These are phyloP conservation scores for Didymosphaeria variabile DNA, from an alignment of 2,329 filamentous ascomycete genomes.

Conservation along the genomic window DNA sequence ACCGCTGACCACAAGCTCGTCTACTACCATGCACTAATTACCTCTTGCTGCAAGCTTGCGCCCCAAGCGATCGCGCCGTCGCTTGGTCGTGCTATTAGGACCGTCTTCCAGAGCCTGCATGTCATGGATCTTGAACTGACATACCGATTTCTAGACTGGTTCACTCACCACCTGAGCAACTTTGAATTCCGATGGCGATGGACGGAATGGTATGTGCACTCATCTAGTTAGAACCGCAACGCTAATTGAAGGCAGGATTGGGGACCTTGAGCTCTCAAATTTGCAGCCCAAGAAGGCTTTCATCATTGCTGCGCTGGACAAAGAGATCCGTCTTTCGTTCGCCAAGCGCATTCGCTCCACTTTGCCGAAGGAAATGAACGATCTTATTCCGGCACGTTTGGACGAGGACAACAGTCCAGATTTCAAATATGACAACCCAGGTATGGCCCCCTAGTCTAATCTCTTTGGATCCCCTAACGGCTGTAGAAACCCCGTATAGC, in stretches of 20 bases:
- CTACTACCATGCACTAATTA: conserved; percentile 95
- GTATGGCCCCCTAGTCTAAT: conserved; percentile 58
- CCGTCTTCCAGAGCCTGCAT: conserved; percentile 83
- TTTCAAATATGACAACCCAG: conserved; percentile 84
- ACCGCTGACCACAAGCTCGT: conserved; percentile 90
- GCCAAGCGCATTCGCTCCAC: conserved; percentile 96
- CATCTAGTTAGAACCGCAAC: neutral
- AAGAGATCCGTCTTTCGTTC: conserved; percentile 96
- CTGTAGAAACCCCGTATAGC: conserved; percentile 78
- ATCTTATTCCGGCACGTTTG: conserved; percentile 83
- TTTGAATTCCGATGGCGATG: conserved; percentile 99
- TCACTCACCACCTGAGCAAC: conserved; percentile 96
- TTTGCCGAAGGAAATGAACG: conserved; percentile 82
- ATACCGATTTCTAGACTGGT: conserved; percentile 95
- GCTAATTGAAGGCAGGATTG: conserved; percentile 62
- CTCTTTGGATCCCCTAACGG: neutral
- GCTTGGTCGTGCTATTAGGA: conserved; percentile 90
- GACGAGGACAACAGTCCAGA: conserved; percentile 94
- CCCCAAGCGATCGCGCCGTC: conserved; percentile 96
- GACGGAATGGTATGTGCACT: conserved; percentile 81
- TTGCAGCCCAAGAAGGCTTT: conserved; percentile 92
- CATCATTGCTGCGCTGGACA: conserved; percentile 88
- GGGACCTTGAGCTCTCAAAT: conserved; percentile 79
- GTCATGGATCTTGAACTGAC: conserved; percentile 86
- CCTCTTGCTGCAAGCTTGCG: conserved; percentile 93